phyloP scores from a whole-genome alignment of 1,139 yeast genomes.

The Pichia inconspicua region DNA sequence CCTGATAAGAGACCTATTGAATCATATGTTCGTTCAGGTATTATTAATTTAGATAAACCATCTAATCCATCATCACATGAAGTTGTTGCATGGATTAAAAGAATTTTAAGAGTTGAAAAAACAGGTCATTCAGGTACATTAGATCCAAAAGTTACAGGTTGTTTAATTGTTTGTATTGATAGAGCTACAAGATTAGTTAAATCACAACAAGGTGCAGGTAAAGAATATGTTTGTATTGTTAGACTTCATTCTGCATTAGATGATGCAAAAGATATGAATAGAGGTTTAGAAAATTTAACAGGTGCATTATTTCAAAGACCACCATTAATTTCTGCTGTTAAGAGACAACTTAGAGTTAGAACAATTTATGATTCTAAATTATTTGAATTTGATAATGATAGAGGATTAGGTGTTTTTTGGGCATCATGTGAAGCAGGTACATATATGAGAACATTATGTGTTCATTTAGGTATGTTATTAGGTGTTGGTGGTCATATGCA shows the following conservation, averaged over 20 bases:
- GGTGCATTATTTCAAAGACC: constrained; percentile 99
- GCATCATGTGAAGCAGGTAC: constrained; percentile 99
- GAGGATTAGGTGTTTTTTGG: constrained; percentile 98
- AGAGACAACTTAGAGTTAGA: constrained; percentile 97
- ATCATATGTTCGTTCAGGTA: constrained; percentile 88
- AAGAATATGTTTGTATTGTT: constrained; percentile 96
- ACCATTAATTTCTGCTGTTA: constrained; percentile 96
- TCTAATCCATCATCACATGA: constrained; percentile 97
- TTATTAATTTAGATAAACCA: constrained; percentile 94
- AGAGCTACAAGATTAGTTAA: constrained; percentile 97
- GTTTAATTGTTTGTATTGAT: constrained; percentile 95
- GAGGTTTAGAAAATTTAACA: constrained; percentile 85
- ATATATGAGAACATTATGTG: constrained; percentile 98
- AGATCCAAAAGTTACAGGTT: constrained; percentile 98
- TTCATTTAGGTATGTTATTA: constrained; percentile 93
- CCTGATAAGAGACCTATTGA: constrained; percentile 92
- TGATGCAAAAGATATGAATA: constrained; percentile 84
- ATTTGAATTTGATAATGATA: constrained; percentile 92
- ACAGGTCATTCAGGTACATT: constrained; percentile 99
- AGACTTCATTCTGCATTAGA: constrained; percentile 89
- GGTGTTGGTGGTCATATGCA: constrained; percentile 99
- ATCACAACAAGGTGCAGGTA: constrained; percentile 99
- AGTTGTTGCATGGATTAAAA: constrained; percentile 98
- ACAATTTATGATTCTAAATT: constrained; percentile 94
- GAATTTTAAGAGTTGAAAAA: constrained; percentile 90